A percentile compares a stretch with the other conserved stretches of the same genome.
Conservation (phyloP, 2,329 filamentous ascomycete species). For the Fusarium albidum region DNA sequence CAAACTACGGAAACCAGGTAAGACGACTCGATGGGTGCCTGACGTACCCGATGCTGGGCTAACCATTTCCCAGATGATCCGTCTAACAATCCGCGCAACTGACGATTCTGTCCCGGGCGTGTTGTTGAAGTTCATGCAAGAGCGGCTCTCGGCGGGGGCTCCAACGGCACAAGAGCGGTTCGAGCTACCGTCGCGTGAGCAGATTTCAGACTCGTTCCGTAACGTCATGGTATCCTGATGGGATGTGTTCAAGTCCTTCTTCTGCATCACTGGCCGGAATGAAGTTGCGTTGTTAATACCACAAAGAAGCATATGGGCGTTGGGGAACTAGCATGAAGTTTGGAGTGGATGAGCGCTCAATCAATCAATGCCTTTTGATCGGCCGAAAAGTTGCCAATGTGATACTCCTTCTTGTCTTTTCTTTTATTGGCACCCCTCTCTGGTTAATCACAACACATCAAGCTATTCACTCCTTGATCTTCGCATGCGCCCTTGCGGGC, state of each 20-base stretch:
- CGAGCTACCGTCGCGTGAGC: slow-evolving; percentile 53
- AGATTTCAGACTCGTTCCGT: slow-evolving; percentile 64
- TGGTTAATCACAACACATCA: neutral
- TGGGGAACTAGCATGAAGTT: slow-evolving; percentile 39
- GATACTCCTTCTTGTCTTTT: slow-evolving; percentile 13
- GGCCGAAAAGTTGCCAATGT: slow-evolving; percentile 29
- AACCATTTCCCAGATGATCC: slow-evolving; percentile 77
- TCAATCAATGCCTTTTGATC: slow-evolving; percentile 31
- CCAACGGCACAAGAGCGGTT: slow-evolving; percentile 51
- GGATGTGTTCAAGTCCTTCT: slow-evolving; percentile 21
- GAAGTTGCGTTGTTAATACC: slow-evolving; percentile 40
- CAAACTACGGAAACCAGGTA: slow-evolving; percentile 92
- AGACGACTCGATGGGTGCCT: slow-evolving; percentile 45
- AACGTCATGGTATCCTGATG: slow-evolving; percentile 61
- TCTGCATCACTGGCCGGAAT: slow-evolving; percentile 37
- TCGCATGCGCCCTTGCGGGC: slow-evolving; percentile 80
- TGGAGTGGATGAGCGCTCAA: slow-evolving; percentile 34
- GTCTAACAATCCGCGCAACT: slow-evolving; percentile 91
- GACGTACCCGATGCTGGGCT: slow-evolving; percentile 9
- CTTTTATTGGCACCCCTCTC: slow-evolving; percentile 1
- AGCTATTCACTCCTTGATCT: slow-evolving; percentile 63
- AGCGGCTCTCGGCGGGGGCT: slow-evolving; percentile 70
- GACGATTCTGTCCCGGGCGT: slow-evolving; percentile 87
- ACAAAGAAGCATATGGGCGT: slow-evolving; percentile 45
- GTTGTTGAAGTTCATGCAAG: slow-evolving; percentile 86